Evolutionary conservation across 192 early-diverging fungal species (phyloP), one percentile per base, ranked within the genome.

Genomic region (Dispira simplex): DNA sequence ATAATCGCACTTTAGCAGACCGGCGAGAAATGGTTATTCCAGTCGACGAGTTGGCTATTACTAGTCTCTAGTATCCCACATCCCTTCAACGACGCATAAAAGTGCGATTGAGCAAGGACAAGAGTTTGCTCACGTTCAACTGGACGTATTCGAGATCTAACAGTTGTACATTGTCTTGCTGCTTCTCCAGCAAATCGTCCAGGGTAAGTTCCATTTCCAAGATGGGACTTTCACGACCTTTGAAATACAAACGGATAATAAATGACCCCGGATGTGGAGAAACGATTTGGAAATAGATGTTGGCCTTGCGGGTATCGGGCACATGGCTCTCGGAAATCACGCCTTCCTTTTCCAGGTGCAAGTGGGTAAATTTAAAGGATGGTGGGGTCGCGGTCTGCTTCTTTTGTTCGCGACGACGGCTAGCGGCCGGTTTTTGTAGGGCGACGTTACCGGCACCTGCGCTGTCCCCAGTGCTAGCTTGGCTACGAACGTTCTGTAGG

Each of bases 171-270:
- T 91, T 90, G 68, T 89, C 82, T 74, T 93, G 90, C 83, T 97
- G 92, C 81, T 87, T 87, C 70, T 87, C 87, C 47, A 89, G 67
- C 64, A 90, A 65, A 68, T 90, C 86, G 68, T 89, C 87, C 51
- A 97, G 73, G 63, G 93, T 87, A 65, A 97, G 79, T 70, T 97
- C 92, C 92, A 97, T 97, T 73, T 93, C 91, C 64, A 97, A 68
- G 44, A 97, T 93, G 0, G 93, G 83, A 62, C 90, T 89, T 46
- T 95, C 92, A 32, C 93, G 81, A 28, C 91, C 90, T 75, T 91
- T 92, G 68, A 89, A 94, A 63, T 90, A 83, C 63, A 97, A 77
- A 9, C 84, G 83, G 68, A 95, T 95, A 28, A 95, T 82, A 66
- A 91, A 97, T 32, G 90, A 89, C 13, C 92, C 92, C 1, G 89